Conservation (phyloP, 2,329 filamentous ascomycete genomes). For the Ciborinia camelliae region DNA sequence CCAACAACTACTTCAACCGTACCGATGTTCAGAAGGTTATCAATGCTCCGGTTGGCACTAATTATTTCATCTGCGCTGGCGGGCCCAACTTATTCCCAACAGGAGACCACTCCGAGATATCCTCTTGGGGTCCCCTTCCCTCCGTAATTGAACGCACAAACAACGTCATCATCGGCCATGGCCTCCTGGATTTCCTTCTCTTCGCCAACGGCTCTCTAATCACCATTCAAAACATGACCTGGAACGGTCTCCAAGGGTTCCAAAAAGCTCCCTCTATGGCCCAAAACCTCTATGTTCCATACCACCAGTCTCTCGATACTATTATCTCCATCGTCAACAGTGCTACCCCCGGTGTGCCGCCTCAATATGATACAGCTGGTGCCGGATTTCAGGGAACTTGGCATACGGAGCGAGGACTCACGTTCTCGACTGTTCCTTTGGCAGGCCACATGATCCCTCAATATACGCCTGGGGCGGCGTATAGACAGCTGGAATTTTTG, state of each 20-base stretch:
- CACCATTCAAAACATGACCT: slow-evolving; percentile 70
- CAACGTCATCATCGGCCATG: slow-evolving; percentile 59
- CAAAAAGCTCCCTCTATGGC: slow-evolving; percentile 36
- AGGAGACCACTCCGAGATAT: slow-evolving; percentile 48
- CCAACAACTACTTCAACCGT: slow-evolving; percentile 59
- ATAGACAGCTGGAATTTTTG: slow-evolving; percentile 59
- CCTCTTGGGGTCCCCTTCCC: slow-evolving; percentile 51
- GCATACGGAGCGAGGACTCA: slow-evolving; percentile 61
- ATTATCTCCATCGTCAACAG: slow-evolving; percentile 38
- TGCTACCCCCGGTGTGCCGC: slow-evolving; percentile 22
- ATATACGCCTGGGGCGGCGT: slow-evolving; percentile 55
- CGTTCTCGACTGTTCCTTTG: slow-evolving; percentile 53
- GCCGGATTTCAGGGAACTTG: slow-evolving; percentile 45
- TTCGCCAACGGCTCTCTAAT: slow-evolving; percentile 61
- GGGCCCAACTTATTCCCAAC: slow-evolving; percentile 45
- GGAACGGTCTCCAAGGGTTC: slow-evolving; percentile 64
- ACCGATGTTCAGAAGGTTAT: slow-evolving; percentile 57
- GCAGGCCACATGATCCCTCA: slow-evolving; percentile 54
- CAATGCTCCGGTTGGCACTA: slow-evolving; percentile 48
- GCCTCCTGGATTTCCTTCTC: slow-evolving; percentile 59
- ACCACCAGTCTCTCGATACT: slow-evolving; percentile 51
- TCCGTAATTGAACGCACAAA: slow-evolving; percentile 59
- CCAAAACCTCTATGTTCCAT: slow-evolving; percentile 33
- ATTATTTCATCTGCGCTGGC: slow-evolving; percentile 53
- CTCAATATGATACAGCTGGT: slow-evolving; percentile 32